Conservation (phyloP, 495 filamentous ascomycete genomes). For the Lophiotrema nucula region DNA sequence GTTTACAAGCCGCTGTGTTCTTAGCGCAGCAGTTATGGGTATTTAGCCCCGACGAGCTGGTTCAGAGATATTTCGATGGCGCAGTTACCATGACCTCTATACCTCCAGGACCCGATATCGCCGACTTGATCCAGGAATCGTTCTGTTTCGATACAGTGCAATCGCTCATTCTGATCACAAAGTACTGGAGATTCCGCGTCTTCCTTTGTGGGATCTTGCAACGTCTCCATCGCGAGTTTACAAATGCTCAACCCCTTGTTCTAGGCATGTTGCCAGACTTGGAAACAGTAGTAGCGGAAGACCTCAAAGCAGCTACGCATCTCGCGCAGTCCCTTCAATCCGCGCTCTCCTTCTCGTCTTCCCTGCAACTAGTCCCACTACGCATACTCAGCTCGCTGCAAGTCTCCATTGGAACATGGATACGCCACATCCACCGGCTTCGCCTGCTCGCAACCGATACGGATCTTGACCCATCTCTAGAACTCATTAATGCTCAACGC, state of each 20-base stretch:
- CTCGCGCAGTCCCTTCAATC: background rate
- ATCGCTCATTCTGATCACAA: background rate
- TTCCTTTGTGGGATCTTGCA: background rate
- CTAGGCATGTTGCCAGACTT: background rate
- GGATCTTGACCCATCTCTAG: background rate
- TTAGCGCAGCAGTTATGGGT: conserved; percentile 5
- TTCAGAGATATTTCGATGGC: background rate
- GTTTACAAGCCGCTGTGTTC: background rate
- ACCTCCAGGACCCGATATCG: background rate
- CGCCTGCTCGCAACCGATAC: background rate
- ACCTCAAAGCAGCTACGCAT: conserved; percentile 1
- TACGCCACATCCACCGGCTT: background rate
- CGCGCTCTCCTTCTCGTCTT: background rate
- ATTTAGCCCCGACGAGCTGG: background rate
- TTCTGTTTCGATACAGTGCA: conserved; percentile 1
- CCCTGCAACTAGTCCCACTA: conserved; percentile 6
- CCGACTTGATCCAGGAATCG: background rate
- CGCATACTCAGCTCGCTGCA: background rate
- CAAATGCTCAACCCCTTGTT: background rate
- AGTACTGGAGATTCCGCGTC: conserved; percentile 6
- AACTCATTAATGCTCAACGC: background rate
- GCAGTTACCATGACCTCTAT: background rate
- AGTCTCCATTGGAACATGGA: conserved; percentile 1
- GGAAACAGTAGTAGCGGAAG: background rate
- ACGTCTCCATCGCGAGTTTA: conserved; percentile 1